Percentiles rank a stretch among this genome's conserved stretches.
Evolutionary conservation across 192 early-diverging fungal species (phyloP).

Genomic region (Backusella luteola): DNA sequence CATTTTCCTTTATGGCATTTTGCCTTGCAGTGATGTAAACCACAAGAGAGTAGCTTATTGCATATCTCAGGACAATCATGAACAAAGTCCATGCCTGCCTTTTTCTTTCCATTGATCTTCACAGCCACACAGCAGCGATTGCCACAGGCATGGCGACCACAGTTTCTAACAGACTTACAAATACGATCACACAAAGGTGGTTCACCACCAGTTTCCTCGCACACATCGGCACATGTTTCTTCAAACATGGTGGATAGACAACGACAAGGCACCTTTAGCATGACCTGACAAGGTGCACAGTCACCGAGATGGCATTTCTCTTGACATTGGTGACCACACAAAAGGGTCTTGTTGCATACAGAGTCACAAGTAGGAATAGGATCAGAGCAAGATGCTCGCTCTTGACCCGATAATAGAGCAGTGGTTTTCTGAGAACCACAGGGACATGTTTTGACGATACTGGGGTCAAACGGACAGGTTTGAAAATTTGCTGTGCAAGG

Average conservation of each 20-base stretch:
- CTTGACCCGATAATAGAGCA: constrained; percentile 26
- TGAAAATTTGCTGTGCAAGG: constrained; percentile 37
- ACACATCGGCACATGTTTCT: constrained; percentile 44
- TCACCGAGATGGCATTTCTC: constrained; percentile 60
- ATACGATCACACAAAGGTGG: constrained; percentile 58
- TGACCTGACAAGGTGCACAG: constrained; percentile 59
- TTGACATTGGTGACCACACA: constrained; percentile 63
- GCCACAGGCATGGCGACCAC: constrained; percentile 72
- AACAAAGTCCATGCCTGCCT: constrained; percentile 4
- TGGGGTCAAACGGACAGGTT: constrained; percentile 55
- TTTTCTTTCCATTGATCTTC: constrained; percentile 31
- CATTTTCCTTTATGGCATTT: constrained; percentile 81
- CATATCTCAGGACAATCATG: constrained; percentile 73
- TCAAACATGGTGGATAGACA: constrained; percentile 56
- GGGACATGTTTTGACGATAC: constrained; percentile 45
- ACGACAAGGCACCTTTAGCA: constrained; percentile 55
- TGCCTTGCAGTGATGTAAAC: constrained; percentile 71
- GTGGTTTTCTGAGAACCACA: constrained; percentile 38
- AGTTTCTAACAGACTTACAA: constrained; percentile 59
- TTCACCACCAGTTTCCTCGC: constrained; percentile 39
- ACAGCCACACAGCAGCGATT: constrained; percentile 61
- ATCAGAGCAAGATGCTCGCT: constrained; percentile 47
- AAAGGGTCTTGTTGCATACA: constrained; percentile 55
- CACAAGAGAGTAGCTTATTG: constrained; percentile 76
- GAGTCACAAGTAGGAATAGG: constrained; percentile 60